Evolutionary conservation across 2,329 filamentous ascomycete genomes (phyloP).

Genomic region (Neopestalotiopsis sp.): DNA sequence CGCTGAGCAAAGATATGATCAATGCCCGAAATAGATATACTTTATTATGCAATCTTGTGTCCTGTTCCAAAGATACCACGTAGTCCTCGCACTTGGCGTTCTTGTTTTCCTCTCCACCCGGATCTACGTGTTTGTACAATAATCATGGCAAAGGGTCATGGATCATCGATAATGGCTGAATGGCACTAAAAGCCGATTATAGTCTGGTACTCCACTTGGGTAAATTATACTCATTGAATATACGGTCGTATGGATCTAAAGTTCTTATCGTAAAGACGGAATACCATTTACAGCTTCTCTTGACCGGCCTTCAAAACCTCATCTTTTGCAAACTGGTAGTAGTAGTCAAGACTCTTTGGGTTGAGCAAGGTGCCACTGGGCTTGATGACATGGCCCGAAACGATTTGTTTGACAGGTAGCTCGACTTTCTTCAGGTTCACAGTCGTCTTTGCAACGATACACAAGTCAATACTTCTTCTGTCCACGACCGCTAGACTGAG

Average conservation of each 20-base stretch:
- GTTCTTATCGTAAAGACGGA: constrained; percentile 14
- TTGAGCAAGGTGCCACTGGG: constrained; percentile 80
- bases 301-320: constrained; percentile 60
- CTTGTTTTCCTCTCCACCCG: no score
- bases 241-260: no score
- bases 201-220: no score
- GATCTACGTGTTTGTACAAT: no score
- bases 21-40: background rate
- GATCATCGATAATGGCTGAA: no score
- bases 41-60: background rate
- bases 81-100: no score
- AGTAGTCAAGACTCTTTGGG: constrained; percentile 76
- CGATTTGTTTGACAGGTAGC: constrained; percentile 82
- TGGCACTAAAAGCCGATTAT: no score
- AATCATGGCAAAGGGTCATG: no score
- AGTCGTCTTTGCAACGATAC: constrained; percentile 62
- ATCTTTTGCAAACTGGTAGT: constrained; percentile 78
- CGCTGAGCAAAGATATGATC: background rate
- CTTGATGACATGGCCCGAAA: constrained; percentile 76
- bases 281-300: constrained; percentile 51
- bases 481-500: background rate
- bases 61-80: no score
- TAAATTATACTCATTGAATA: no score
- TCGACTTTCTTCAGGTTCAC: constrained; percentile 89
- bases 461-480: background rate